Conservation (phyloP, 2,329 filamentous ascomycete genomes). For the Pseudogymnoascus verrucosus region DNA sequence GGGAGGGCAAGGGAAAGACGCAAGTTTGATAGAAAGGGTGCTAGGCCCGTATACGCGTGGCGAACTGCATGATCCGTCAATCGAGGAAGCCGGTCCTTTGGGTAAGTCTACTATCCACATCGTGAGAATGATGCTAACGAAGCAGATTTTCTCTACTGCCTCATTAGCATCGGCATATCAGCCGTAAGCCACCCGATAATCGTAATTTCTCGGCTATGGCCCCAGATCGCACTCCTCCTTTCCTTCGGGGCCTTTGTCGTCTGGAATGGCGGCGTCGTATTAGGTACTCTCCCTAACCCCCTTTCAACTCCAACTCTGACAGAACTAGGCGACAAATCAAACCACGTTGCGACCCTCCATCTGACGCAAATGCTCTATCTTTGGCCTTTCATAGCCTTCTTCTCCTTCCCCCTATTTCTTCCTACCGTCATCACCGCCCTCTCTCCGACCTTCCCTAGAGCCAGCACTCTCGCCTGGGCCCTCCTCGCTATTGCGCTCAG, state of each 20-base stretch:
- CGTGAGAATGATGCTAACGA: slow-evolving; percentile 17
- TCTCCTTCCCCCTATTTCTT: slow-evolving; percentile 71
- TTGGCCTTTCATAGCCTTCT: slow-evolving; percentile 84
- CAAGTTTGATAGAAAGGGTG: neutral
- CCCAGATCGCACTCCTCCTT: slow-evolving; percentile 53
- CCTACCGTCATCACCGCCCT: slow-evolving; percentile 40
- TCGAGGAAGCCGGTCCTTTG: slow-evolving; percentile 40
- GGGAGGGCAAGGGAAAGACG: slow-evolving; percentile 11
- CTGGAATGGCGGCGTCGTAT: slow-evolving; percentile 87
- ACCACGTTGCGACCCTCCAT: slow-evolving; percentile 84
- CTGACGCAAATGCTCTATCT: slow-evolving; percentile 91
- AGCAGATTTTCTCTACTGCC: slow-evolving; percentile 46
- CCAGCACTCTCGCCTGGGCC: neutral
- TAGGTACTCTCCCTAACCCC: slow-evolving; percentile 50
- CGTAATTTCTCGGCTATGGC: slow-evolving; percentile 44
- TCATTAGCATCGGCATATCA: slow-evolving; percentile 56
- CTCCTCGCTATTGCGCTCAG: slow-evolving; percentile 22
- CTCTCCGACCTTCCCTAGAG: slow-evolving; percentile 27
- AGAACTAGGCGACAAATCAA: slow-evolving; percentile 76
- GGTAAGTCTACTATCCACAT: slow-evolving; percentile 34
- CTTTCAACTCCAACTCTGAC: neutral
- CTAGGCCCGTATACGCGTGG: slow-evolving; percentile 34
- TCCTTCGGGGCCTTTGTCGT: slow-evolving; percentile 67
- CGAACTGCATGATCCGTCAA: slow-evolving; percentile 46
- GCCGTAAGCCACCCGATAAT: slow-evolving; percentile 40